A percentile compares a stretch with the other conserved stretches of the same genome.
phyloP scores from a whole-genome alignment of 2,329 filamentous ascomycete genomes.

The Colletotrichum filicis region DNA sequence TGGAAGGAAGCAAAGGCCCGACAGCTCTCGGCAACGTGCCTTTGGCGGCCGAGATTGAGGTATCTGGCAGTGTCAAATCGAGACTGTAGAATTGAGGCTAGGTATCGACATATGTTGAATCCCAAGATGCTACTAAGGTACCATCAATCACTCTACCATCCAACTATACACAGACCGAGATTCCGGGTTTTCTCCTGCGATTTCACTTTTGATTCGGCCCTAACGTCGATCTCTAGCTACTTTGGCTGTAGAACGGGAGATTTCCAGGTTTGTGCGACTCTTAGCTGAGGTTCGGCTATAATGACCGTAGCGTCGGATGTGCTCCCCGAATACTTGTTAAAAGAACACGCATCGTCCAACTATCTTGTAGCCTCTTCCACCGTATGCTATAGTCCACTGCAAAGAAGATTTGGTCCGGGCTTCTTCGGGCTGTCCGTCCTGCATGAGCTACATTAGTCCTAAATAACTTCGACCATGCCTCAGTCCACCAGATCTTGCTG shows the following conservation, averaged over 20 bases:
- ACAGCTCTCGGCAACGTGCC: conserved; percentile 36
- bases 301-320: not conserved
- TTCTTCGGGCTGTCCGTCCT: not conserved
- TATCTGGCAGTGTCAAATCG: not conserved
- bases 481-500: too few relatives aligned
- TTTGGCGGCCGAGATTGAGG: conserved; percentile 5
- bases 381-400: not conserved
- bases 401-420: not conserved
- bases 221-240: not conserved
- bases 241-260: not conserved
- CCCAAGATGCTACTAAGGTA: not conserved
- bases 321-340: not conserved
- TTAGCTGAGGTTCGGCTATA: not conserved
- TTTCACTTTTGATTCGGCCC: too few relatives aligned
- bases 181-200: not conserved
- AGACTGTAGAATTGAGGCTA: not conserved
- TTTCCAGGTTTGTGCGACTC: not conserved
- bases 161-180: not conserved
- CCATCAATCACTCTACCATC: not conserved
- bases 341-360: not conserved
- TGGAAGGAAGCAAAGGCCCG: conserved; percentile 35
- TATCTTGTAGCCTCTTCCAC: not conserved
- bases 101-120: not conserved
- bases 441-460: not conserved
- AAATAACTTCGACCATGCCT: too few relatives aligned